Evolutionary conservation across 2,329 filamentous ascomycete genomes (phyloP).

Genomic region (Hawksworthiomyces lignivorus): DNA sequence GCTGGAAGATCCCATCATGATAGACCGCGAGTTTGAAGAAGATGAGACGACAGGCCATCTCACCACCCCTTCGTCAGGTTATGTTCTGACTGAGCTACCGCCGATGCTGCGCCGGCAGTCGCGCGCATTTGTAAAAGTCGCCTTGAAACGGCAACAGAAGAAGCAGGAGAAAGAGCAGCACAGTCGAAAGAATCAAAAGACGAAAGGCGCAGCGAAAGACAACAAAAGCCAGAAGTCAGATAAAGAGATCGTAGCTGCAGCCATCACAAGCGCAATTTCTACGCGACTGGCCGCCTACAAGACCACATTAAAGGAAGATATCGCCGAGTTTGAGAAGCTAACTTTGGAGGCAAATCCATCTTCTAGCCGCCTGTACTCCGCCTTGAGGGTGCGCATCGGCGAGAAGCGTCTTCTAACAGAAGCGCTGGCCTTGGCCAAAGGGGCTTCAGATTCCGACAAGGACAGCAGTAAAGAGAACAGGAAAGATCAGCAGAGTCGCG

Average conservation of each 20-base stretch:
- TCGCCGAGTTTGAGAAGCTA: conserved; percentile 5
- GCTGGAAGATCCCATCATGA: conserved; percentile 67
- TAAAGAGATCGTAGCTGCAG: conserved; percentile 30
- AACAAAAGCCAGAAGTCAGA: conserved; percentile 3
- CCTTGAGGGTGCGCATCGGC: conserved; percentile 26
- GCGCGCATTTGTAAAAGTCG: conserved; percentile 39
- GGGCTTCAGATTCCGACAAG: conserved; percentile 13
- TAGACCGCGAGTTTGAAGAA: conserved; percentile 48
- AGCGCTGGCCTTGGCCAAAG: conserved; percentile 15
- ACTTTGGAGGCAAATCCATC: neutral
- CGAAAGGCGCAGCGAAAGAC: neutral
- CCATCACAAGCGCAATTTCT: conserved; percentile 26
- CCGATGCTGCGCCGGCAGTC: conserved; percentile 46
- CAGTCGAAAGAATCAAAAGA: no score
- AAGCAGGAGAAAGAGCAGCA: conserved; percentile 16
- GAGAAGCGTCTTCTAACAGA: conserved; percentile 27
- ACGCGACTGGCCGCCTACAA: conserved; percentile 20
- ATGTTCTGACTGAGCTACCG: conserved; percentile 35
- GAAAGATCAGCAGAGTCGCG: neutral
- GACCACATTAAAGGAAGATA: conserved; percentile 24
- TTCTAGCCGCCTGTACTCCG: conserved; percentile 18
- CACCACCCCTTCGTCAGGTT: conserved; percentile 8
- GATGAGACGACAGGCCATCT: conserved; percentile 42
- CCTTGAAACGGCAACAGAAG: conserved; percentile 31
- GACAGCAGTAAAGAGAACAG: conserved; percentile 6